phyloP scores from a whole-genome alignment of 1,139 yeast species.

The Neolecta irregularis region DNA sequence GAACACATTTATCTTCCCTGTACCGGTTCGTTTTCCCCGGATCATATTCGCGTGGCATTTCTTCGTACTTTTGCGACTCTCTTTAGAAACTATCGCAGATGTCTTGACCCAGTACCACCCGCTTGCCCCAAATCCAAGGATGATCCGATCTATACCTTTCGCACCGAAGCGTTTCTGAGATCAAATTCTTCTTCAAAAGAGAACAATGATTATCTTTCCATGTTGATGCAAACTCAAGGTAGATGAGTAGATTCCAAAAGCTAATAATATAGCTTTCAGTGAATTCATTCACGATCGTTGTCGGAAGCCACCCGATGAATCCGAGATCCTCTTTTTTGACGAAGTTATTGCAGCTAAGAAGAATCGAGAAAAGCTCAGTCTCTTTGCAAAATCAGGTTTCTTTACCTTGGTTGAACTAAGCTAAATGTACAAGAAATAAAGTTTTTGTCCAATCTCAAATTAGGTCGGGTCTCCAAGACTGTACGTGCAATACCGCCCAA shows the following conservation, averaged over 20 bases:
- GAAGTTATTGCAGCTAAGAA: conserved; percentile 4
- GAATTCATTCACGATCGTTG: conserved; percentile 14
- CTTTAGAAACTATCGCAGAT: conserved; percentile 11
- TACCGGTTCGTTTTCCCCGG: conserved; percentile 13
- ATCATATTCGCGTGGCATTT: conserved; percentile 14
- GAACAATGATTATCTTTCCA: conserved; percentile 13
- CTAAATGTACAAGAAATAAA: no score
- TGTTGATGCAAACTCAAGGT: conserved; percentile 13
- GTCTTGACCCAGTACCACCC: conserved; percentile 2
- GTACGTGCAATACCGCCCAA: no score
- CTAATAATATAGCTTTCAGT: conserved; percentile 12
- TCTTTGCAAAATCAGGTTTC: no score
- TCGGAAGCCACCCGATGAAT: background rate
- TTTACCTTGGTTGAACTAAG: no score
- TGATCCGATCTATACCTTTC: conserved; percentile 5
- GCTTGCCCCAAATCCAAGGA: conserved; percentile 1
- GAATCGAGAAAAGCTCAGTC: conserved; percentile 4
- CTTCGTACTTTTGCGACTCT: conserved; percentile 12
- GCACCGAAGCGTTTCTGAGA: conserved; percentile 9
- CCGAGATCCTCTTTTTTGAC: conserved; percentile 7
- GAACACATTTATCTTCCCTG: conserved; percentile 13
- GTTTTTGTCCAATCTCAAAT: no score
- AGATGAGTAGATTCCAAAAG: no score
- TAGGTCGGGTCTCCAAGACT: no score
- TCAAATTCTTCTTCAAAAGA: conserved; percentile 11